phyloP scores from a whole-genome alignment of 257 asterid species.

The Nicotiana paniculata region DNA sequence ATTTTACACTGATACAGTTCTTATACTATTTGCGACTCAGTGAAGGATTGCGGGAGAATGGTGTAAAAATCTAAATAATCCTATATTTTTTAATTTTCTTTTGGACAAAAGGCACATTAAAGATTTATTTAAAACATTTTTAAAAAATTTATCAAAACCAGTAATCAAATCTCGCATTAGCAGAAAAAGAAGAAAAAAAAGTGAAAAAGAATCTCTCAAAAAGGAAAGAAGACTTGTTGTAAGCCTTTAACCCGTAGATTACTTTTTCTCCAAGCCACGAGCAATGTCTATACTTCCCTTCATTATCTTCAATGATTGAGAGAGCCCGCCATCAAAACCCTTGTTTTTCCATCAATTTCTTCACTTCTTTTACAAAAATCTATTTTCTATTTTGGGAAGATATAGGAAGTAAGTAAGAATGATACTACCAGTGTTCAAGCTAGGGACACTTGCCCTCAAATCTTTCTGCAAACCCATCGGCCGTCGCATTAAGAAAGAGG shows the following conservation, averaged over 20 bases:
- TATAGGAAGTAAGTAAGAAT: constrained; percentile 12
- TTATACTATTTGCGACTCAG: no score
- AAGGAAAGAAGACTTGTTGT: background rate
- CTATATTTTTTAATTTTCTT: no score
- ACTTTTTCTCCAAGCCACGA: background rate
- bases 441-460: constrained; percentile 73
- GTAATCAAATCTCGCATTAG: background rate
- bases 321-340: background rate
- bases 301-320: background rate
- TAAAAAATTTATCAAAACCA: no score
- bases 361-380: background rate
- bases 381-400: background rate
- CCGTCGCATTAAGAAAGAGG: constrained; percentile 70
- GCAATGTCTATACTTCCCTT: no score
- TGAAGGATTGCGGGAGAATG: no score
- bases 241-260: background rate
- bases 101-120: no score
- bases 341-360: background rate
- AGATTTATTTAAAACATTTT: no score
- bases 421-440: constrained; percentile 71
- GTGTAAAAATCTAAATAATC: no score
- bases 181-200: no score
- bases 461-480: constrained; percentile 79
- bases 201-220: no score
- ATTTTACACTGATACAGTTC: no score